phyloP scores from a whole-genome alignment of 192 early-diverging fungal genomes.

The Lunasporangiospora selenospora region DNA sequence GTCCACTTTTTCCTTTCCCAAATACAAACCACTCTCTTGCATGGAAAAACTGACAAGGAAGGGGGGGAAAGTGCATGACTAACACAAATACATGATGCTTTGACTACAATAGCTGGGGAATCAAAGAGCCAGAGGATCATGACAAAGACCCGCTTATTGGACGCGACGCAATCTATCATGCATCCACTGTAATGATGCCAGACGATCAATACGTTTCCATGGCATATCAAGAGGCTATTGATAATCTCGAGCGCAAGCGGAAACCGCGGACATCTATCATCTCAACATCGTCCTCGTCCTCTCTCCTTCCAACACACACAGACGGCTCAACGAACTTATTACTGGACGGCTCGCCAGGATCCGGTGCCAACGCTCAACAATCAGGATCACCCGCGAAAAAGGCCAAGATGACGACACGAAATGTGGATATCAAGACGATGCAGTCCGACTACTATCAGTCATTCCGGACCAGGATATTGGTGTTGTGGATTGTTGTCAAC shows the following conservation, averaged over 20 bases:
- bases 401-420: slow-evolving; percentile 6
- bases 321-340: neutral
- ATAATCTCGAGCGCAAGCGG: slow-evolving; percentile 35
- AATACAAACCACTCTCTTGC: no score
- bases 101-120: slow-evolving; percentile 44
- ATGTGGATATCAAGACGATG: slow-evolving; percentile 39
- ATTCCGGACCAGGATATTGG: slow-evolving; percentile 30
- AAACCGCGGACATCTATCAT: slow-evolving; percentile 5
- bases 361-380: neutral
- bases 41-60: no score
- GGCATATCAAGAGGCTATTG: slow-evolving; percentile 38
- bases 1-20: neutral
- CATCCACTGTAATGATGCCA: slow-evolving; percentile 42
- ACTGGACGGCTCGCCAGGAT: neutral
- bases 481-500: slow-evolving; percentile 41
- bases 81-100: no score
- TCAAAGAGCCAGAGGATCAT: slow-evolving; percentile 45
- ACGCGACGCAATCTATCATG: slow-evolving; percentile 44
- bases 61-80: no score
- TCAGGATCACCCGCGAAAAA: neutral
- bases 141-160: slow-evolving; percentile 43
- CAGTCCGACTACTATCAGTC: slow-evolving; percentile 41
- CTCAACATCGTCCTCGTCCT: slow-evolving; percentile 2
- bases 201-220: slow-evolving; percentile 25
- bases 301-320: slow-evolving; percentile 10